Evolutionary conservation across 176 grass and related monocot genomes (phyloP), one percentile per base, ranked within the genome.

Genomic region (Avena insularis): DNA sequence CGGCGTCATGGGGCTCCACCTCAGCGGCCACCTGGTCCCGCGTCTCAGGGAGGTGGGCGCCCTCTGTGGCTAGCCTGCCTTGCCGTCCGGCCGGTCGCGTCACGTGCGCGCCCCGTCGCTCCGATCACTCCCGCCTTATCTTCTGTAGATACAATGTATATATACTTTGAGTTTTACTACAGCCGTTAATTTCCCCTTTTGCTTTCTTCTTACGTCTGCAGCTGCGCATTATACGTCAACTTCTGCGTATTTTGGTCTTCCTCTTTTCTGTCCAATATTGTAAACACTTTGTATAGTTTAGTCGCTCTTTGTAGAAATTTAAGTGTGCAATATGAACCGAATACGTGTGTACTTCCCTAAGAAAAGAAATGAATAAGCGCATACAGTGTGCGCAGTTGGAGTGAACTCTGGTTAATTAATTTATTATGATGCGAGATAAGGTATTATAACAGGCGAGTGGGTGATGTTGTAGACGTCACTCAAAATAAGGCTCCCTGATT

Each of bases 1-100:
- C 87, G 94, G 94, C 0, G 87, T 99, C 84, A 93, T 99, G 97
- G 89, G 68, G 0, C 91, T 99, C 79, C 97, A 99, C 87, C 94
- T 99, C 85, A 89, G 93, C 59, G 97, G 92, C 0, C 83, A 74
- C 43, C 90, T 91, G 9, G 86, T 81, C 40, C 90, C 90, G 0
- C 51, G 86, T 2, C 90, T 91, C 82, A 40, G 77, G 25, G 90
- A 88, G 70, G 82, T 70, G 3, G 90, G 90, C 53, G 90, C 90
- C 4, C 69, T 91, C 90, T 50, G 80, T 81, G 55, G 46, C 66
- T 87, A 87, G 79, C 75, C 10, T 4, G 2, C 27, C 21, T 0
- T 4, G 48, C 48, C 17, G 33, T 20, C 5, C 29, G 29, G 86
- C 79, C 31, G 56, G 58, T 43, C 38, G 6, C 6, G 58, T 10